Percentiles rank a stretch among this genome's conserved stretches.
Conservation (phyloP, 768 basidiomycete genomes). For the Daedalea quercina region DNA sequence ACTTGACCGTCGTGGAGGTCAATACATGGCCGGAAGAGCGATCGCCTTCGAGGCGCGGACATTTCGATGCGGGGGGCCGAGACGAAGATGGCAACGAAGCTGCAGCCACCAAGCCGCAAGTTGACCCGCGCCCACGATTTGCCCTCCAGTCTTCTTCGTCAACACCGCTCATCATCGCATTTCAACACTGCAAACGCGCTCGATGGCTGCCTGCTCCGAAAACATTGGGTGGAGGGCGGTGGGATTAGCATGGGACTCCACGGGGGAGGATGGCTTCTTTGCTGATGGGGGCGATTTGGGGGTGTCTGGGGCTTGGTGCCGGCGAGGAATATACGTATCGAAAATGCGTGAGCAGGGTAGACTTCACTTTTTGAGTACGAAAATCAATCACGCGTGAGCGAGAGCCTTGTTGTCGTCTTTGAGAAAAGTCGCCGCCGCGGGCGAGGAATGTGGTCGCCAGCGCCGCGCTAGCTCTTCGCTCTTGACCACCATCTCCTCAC, state of each 20-base stretch:
- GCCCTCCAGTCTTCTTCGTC: not conserved
- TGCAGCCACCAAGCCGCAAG: not conserved
- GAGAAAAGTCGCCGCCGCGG: not conserved
- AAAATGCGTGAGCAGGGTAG: not conserved
- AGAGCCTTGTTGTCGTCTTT: not conserved
- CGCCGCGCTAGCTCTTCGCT: slow-evolving; percentile 9
- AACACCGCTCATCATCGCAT: not conserved
- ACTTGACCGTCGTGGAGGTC: slow-evolving; percentile 94
- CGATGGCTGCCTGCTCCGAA: too few species aligned
- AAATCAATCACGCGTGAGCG: not conserved
- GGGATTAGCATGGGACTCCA: not conserved
- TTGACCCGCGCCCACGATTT: not conserved
- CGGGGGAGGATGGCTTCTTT: not conserved
- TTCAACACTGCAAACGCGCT: not conserved
- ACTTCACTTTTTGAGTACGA: not conserved
- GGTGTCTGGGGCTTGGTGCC: not conserved
- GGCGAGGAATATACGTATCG: not conserved
- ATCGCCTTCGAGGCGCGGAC: not conserved
- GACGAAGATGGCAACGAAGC: too few species aligned
- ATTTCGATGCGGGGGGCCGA: not conserved
- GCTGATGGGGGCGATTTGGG: not conserved
- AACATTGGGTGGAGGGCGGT: too few species aligned
- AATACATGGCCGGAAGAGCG: slow-evolving; percentile 88
- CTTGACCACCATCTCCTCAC: slow-evolving; percentile 15
- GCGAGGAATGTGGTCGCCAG: not conserved